Conservation (phyloP, 805 yeast species). For the Dipodascopsis tothii region DNA sequence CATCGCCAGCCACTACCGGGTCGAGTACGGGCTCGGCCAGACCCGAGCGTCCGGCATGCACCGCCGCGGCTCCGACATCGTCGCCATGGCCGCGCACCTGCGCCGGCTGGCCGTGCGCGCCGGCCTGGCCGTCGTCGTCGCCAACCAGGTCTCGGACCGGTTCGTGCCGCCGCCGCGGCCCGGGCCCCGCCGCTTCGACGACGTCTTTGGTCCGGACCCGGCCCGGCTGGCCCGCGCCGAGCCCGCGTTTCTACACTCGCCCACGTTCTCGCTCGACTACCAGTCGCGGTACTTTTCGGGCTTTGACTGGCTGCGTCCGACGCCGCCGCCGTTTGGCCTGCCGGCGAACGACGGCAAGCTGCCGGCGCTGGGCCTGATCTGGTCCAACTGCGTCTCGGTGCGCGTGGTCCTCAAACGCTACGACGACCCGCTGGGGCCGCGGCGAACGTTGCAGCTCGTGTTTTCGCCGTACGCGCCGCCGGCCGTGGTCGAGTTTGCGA, state of each 20-base stretch:
- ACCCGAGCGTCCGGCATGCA: conserved; percentile 4
- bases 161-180: conserved; percentile 1
- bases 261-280: conserved; percentile 44
- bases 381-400: conserved; percentile 47
- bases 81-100: conserved; percentile 41
- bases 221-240: neutral
- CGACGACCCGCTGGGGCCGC: conserved; percentile 13
- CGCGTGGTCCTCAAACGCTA: conserved; percentile 36
- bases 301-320: conserved; percentile 49
- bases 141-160: conserved; percentile 73
- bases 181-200: neutral
- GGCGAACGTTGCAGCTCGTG: conserved; percentile 36
- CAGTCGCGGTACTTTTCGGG: conserved; percentile 71
- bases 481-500: conserved; percentile 26
- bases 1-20: conserved; percentile 65
- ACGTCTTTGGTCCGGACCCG: neutral
- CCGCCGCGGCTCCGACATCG: conserved; percentile 28
- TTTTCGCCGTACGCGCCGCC: conserved; percentile 35
- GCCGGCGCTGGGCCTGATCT: conserved; percentile 50
- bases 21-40: conserved; percentile 36
- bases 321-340: conserved; percentile 5
- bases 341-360: conserved; percentile 27
- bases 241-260: neutral
- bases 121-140: conserved; percentile 55
- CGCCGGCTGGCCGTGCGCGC: conserved; percentile 41